These are phyloP conservation scores for Laburnicola sp. DNA, from an alignment of 2,329 filamentous ascomycete species.

Conservation along the genomic window DNA sequence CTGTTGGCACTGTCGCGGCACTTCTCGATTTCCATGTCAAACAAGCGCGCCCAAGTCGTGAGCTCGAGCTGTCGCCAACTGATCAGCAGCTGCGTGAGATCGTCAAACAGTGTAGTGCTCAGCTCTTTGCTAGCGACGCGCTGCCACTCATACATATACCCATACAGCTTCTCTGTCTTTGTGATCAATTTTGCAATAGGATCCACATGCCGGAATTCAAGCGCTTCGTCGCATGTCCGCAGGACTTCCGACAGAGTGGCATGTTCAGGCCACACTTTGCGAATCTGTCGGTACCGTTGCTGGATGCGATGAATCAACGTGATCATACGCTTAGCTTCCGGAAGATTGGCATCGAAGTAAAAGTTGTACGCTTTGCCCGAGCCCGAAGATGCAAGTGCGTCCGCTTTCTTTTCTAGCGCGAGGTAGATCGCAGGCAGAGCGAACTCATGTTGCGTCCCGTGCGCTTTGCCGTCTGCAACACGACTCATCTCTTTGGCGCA, in stretches of 20 bases:
- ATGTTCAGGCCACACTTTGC: constrained; percentile 68
- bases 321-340: constrained; percentile 75
- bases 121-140: constrained; percentile 83
- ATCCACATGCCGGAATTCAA: constrained; percentile 76
- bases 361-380: constrained; percentile 70
- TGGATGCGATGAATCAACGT: constrained; percentile 69
- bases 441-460: constrained; percentile 44
- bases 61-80: constrained; percentile 90
- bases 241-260: constrained; percentile 81
- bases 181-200: constrained; percentile 85
- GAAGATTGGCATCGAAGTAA: constrained; percentile 78
- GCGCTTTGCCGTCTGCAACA: constrained; percentile 28
- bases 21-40: constrained; percentile 79
- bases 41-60: constrained; percentile 85
- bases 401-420: constrained; percentile 64
- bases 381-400: constrained; percentile 42
- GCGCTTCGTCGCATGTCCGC: constrained; percentile 70
- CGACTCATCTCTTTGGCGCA: constrained; percentile 33
- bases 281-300: constrained; percentile 71
- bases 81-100: constrained; percentile 78
- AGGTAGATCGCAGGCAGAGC: constrained; percentile 70
- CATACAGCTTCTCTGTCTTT: constrained; percentile 84
- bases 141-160: constrained; percentile 90
- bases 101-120: constrained; percentile 73
- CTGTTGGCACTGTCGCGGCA: constrained; percentile 76